phyloP scores from a whole-genome alignment of 148 eudicot genomes.

The Fagopyrum homotropicum region DNA sequence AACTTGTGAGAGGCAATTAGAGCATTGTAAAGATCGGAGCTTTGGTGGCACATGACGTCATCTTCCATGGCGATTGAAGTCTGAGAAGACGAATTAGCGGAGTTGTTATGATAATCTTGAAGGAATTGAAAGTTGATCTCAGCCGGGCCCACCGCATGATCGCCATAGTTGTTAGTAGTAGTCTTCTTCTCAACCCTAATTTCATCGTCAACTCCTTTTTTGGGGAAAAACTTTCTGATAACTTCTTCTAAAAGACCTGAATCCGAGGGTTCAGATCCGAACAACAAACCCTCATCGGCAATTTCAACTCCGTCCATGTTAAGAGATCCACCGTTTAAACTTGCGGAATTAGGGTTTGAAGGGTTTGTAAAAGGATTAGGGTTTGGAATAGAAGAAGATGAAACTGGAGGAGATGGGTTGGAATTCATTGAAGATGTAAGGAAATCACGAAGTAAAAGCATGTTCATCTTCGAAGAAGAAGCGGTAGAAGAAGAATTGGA shows the following conservation, averaged over 20 bases:
- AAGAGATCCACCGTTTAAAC: neutral
- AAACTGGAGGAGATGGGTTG: neutral
- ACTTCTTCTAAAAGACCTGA: constrained; percentile 50
- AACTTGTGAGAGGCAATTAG: neutral
- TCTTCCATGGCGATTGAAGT: neutral
- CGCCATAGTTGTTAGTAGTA: neutral
- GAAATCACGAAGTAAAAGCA: constrained; percentile 4
- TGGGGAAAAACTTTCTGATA: constrained; percentile 43
- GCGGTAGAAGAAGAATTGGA: neutral
- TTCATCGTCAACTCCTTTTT: constrained; percentile 1
- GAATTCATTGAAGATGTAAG: neutral
- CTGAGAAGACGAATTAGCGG: neutral
- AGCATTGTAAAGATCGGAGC: neutral
- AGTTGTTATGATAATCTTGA: neutral
- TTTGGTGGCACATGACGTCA: too few relatives aligned
- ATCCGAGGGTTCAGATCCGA: constrained; percentile 30
- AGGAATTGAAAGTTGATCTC: neutral
- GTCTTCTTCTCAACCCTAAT: neutral
- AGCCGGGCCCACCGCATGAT: neutral
- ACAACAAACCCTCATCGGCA: constrained; percentile 8
- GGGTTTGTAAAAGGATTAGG: neutral
- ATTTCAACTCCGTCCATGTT: neutral
- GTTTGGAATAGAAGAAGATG: neutral
- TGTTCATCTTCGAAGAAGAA: neutral
- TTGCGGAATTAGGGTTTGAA: neutral